Conservation (phyloP, 2,329 filamentous ascomycete genomes). For the Zalaria sp. region DNA sequence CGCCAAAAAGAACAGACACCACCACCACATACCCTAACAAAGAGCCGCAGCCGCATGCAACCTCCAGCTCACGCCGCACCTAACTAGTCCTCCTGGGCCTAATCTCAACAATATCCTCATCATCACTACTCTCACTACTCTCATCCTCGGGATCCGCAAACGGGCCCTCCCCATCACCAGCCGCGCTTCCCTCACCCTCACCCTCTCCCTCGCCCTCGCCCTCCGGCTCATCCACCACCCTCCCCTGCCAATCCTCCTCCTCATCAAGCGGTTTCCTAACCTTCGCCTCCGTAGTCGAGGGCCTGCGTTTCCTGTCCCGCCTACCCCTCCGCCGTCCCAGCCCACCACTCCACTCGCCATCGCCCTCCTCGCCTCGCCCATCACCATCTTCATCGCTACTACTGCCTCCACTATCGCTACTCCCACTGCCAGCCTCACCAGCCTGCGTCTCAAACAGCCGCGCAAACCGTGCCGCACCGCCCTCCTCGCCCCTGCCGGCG, state of each 20-base stretch:
- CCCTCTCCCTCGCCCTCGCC: constrained; percentile 3
- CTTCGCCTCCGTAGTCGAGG: constrained; percentile 21
- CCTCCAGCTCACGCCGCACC: too few relatives aligned
- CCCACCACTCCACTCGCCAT: constrained; percentile 12
- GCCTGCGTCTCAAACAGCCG: constrained; percentile 10
- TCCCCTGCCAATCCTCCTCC: constrained; percentile 1
- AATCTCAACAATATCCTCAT: constrained; percentile 19
- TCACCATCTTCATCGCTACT: constrained; percentile 10
- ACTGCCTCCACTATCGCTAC: constrained; percentile 12
- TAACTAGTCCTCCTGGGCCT: constrained; percentile 16
- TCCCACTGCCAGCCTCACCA: constrained; percentile 11
- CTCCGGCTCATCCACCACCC: constrained; percentile 2
- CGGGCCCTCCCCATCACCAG: constrained; percentile 7
- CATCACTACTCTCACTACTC: constrained; percentile 10
- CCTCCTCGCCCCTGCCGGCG: constrained; percentile 5
- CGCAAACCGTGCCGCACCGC: constrained; percentile 10
- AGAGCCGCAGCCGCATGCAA: too few relatives aligned
- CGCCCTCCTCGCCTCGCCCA: constrained; percentile 6
- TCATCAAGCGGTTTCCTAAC: constrained; percentile 13
- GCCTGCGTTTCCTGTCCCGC: constrained; percentile 12
- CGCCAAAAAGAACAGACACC: too few relatives aligned
- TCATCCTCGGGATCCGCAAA: constrained; percentile 11
- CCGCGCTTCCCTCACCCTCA: constrained; percentile 4
- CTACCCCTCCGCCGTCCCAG: constrained; percentile 18
- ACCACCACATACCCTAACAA: too few relatives aligned